Evolutionary conservation across 2,329 filamentous ascomycete species (phyloP).

Genomic region (Aureobasidium lini): DNA sequence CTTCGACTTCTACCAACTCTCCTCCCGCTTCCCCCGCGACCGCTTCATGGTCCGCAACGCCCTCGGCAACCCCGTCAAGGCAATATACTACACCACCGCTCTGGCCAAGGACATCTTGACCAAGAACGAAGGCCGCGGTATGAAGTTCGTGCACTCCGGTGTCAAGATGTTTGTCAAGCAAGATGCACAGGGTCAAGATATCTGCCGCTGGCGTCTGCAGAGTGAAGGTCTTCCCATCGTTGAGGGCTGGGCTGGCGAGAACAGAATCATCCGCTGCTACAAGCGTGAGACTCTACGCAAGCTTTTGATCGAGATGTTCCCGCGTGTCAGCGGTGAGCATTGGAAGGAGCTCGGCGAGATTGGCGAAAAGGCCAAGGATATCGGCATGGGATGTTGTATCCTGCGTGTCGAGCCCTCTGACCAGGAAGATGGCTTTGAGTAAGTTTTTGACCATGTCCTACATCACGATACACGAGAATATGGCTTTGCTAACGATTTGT

Average conservation of each 20-base stretch:
- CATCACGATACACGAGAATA: neutral
- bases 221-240: constrained; percentile 87
- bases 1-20: constrained; percentile 77
- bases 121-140: constrained; percentile 79
- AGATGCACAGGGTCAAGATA: constrained; percentile 75
- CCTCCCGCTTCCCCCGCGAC: constrained; percentile 74
- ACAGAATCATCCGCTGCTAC: constrained; percentile 65
- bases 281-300: constrained; percentile 72
- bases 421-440: constrained; percentile 45
- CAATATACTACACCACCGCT: constrained; percentile 89
- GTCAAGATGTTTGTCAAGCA: constrained; percentile 99
- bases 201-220: constrained; percentile 93
- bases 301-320: constrained; percentile 94
- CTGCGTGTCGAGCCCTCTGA: constrained; percentile 63
- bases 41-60: constrained; percentile 96
- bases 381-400: constrained; percentile 88
- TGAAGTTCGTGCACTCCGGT: constrained; percentile 93
- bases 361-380: constrained; percentile 68
- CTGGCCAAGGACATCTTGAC: constrained; percentile 78
- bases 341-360: constrained; percentile 80
- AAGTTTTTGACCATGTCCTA: constrained; percentile 19
- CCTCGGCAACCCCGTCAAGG: constrained; percentile 78
- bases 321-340: constrained; percentile 67
- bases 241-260: constrained; percentile 78
- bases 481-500: constrained; percentile 12